These are phyloP conservation scores for Vaccinium myrtillus DNA, from an alignment of 148 eudicot species.

Conservation along the genomic window DNA sequence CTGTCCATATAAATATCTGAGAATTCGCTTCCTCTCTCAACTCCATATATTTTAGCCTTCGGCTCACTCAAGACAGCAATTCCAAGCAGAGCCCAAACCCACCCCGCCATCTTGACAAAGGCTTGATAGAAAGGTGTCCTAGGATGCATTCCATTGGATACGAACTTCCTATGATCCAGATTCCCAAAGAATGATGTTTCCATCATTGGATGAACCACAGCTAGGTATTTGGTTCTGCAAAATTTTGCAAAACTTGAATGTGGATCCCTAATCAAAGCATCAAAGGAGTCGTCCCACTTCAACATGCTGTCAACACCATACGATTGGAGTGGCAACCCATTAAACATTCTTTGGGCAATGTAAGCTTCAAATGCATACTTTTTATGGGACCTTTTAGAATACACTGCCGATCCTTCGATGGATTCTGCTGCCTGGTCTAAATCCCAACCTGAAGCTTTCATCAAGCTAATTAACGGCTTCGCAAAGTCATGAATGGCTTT, in stretches of 20 bases:
- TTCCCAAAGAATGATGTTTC: conserved; percentile 58
- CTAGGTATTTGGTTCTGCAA: conserved; percentile 44
- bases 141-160: conserved; percentile 44
- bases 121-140: conserved; percentile 46
- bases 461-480: conserved; percentile 43
- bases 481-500: conserved; percentile 48
- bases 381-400: conserved; percentile 44
- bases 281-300: conserved; percentile 36
- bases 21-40: conserved; percentile 41
- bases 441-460: conserved; percentile 62
- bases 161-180: conserved; percentile 48
- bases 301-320: conserved; percentile 13
- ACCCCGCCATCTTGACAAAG: conserved; percentile 49
- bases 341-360: conserved; percentile 48
- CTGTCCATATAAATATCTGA: conserved; percentile 45
- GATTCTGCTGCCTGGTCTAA: conserved; percentile 46
- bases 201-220: conserved; percentile 51
- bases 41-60: conserved; percentile 37
- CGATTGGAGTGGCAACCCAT: conserved; percentile 22
- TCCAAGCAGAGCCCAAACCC: conserved; percentile 46
- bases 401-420: conserved; percentile 36
- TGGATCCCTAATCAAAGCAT: conserved; percentile 37
- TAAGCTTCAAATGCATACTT: conserved; percentile 61
- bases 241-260: conserved; percentile 47
- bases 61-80: conserved; percentile 27